Conservation (phyloP, 306 rosid genomes). For the Cucumis sativus region DNA sequence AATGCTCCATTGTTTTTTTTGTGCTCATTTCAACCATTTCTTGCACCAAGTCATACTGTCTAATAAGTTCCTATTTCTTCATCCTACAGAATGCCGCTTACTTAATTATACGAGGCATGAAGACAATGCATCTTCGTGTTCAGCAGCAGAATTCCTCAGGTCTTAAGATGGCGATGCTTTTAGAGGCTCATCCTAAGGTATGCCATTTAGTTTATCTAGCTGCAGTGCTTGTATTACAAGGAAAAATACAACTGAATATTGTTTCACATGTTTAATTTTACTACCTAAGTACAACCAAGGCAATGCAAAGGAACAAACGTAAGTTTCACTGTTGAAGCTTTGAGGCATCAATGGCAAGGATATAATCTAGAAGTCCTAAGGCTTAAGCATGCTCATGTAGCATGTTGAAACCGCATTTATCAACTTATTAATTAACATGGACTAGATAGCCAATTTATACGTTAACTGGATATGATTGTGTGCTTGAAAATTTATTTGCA, state of each 20-base stretch:
- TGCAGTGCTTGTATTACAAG: not conserved
- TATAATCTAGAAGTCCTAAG: not conserved
- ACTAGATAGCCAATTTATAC: not conserved
- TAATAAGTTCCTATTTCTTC: not conserved
- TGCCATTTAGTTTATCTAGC: not conserved
- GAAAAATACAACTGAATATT: not conserved
- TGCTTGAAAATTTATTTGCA: not conserved
- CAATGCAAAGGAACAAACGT: not conserved
- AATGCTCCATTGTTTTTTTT: not conserved
- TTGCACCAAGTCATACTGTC: not conserved
- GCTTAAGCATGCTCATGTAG: not conserved
- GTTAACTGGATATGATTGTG: not conserved
- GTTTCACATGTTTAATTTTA: not conserved
- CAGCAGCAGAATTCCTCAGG: slow-evolving; percentile 86
- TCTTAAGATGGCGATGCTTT: slow-evolving; percentile 67
- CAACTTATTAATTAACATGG: not conserved
- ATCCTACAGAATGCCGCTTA: slow-evolving; percentile 80
- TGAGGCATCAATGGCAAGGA: not conserved
- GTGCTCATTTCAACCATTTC: not conserved
- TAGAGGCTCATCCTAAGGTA: slow-evolving; percentile 99
- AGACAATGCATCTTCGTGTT: slow-evolving; percentile 91
- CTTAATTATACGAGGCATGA: slow-evolving; percentile 91
- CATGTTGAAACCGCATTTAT: not conserved
- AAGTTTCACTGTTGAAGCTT: not conserved
- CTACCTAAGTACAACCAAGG: not conserved